Base-by-base conservation (phyloP, 495 filamentous ascomycete genomes). In the Penicillium alfredii region DNA sequence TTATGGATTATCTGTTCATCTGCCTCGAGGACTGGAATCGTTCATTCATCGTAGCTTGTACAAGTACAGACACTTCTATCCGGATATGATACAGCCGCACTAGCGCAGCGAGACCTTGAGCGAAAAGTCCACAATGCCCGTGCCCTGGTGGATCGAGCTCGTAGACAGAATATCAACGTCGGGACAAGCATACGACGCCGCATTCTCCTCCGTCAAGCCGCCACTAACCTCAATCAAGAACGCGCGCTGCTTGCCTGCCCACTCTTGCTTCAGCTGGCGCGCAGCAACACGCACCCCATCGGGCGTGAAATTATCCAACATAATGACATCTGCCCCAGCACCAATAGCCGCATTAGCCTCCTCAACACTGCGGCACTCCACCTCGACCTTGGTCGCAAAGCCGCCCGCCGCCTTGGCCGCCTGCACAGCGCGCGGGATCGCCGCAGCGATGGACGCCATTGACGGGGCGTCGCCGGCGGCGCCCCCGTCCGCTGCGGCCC, bases 141-240 rank as follows among this genome's bases (percentile, higher is more conserved):
- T 86, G 2, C 93, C 90, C 67, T 98, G 92, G 58, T 98, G 92
- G 46, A 98, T 95, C 25, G 86, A 87, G 52, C 90, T 96, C 18
- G 89, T 94, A 14, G 86, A 94, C 44, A 96, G 74, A 46, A 97
- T 85, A 68, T 98, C 92, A 48, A 98, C 77, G 69, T 95, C 86
- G 42, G 83, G 75, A 61, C 82, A 88, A 8, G 86, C 80, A 71
- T 90, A 94, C 9, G 58, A 60, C 44, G 73, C 73, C 6, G 92
- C 84, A 65, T 96, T 98, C 40, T 78, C 77, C 62, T 82, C 80
- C 11, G 79, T 90, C 69, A 98, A 61, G 0, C 92, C 92, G 2
- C 92, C 92, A 50, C 87, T 94, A 11, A 93, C 86, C 69, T 97
- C 92, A 22, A 97, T 70, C 55, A 96, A 51, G 47, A 92, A 88